Evolutionary conservation across 352 stramenopile genomes (phyloP), one percentile per base, ranked within the genome.

Genomic region (Phytophthora kernoviae): DNA sequence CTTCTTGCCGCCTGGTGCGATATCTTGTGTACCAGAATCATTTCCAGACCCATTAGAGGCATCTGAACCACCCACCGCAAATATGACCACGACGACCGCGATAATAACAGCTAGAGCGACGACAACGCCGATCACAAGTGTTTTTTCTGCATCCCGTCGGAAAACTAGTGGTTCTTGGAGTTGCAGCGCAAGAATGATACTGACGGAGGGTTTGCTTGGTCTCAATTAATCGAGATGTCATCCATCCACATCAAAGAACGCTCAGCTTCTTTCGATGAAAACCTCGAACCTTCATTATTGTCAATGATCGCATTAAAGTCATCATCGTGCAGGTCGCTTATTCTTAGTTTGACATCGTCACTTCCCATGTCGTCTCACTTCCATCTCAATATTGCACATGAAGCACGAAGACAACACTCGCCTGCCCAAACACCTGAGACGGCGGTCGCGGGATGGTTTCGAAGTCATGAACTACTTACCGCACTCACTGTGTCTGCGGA

Each of bases 41-140:
- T 65, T 42, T 20, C 47, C 42, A 3, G 68, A 70, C 14, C 44
- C 49, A 0, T 45, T 71, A 4, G 54, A 77, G 1, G 55, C 32
- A 26, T 67, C 21, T 5, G 68, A 80, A 11, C 58, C 39, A 18
- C 58, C 63, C 42, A 82, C 67, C 24, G 75, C 80, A 44, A 90
- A 27, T 21, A 81, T 57, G 49, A 88, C 47, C 2, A 68, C 74
- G 22, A 88, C 52, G 30, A 69, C 59, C 6, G 63, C 78, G 26
- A 81, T 65, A 9, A 88, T 43, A 21, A 77, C 52, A 15, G 81
- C 78, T 8, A 82, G 68, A 0, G 74, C 72, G 40, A 65, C 50
- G 2, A 73, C 8, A 11, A 71, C 62, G 33, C 60, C 65, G 42
- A 85, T 67, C 15, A 88, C 42, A 9, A 87, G 46, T 0, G 47